Evolutionary conservation across 306 rosid genomes (phyloP).

Genomic region (Corylus heterophylla): DNA sequence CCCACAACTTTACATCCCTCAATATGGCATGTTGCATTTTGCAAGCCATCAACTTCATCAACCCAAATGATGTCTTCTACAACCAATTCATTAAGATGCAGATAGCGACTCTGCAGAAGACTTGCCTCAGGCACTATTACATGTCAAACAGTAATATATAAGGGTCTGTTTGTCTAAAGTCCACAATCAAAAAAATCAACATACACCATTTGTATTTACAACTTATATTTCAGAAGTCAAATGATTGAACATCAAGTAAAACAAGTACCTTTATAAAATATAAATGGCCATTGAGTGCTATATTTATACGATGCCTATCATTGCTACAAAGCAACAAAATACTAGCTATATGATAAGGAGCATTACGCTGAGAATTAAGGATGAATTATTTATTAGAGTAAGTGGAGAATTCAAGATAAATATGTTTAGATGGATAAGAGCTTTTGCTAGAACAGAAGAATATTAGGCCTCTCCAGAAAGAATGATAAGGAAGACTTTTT

Average conservation of each 20-base stretch:
- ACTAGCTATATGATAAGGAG: not conserved
- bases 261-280: not conserved
- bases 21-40: slow-evolving; percentile 58
- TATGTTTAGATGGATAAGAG: not conserved
- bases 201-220: not conserved
- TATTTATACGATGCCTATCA: not conserved
- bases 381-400: not conserved
- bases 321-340: not conserved
- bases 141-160: slow-evolving; percentile 16
- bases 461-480: not conserved
- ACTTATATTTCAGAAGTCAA: slow-evolving; percentile 17
- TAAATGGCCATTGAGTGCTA: not conserved
- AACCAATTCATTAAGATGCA: slow-evolving; percentile 65
- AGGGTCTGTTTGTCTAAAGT: slow-evolving; percentile 24
- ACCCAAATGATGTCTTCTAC: slow-evolving; percentile 72
- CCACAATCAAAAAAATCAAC: slow-evolving; percentile 18
- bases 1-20: slow-evolving; percentile 86
- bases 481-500: not conserved
- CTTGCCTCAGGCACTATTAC: slow-evolving; percentile 60
- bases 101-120: slow-evolving; percentile 51
- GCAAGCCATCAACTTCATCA: slow-evolving; percentile 65
- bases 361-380: not conserved
- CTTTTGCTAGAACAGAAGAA: not conserved
- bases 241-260: slow-evolving; percentile 1
- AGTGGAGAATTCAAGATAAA: not conserved